Base-by-base conservation (phyloP, 805 yeast species). In the Lipomyces oligophaga region DNA sequence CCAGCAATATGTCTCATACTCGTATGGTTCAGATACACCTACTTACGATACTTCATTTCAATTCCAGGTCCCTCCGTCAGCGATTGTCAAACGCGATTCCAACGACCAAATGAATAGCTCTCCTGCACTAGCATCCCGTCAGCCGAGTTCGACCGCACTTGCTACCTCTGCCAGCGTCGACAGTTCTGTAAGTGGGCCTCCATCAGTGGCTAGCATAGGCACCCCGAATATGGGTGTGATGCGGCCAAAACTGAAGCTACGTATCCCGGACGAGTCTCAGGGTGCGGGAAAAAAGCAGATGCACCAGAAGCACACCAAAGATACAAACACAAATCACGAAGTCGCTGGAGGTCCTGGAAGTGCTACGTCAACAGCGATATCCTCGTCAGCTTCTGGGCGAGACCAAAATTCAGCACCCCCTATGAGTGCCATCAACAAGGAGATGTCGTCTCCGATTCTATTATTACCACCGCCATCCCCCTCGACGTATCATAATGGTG, bases 191-290 rank as follows among this genome's bases (percentile, higher is more conserved):
- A 21, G 42, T 28, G 36, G 30, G 22, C 11, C 49, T 13, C 16
- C 56, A 16, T 7, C 45, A n/a, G 16, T 24, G 15, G 34, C 31
- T 22, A 13, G 22, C 21, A 30, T 25, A 3, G 33, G 41, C 33
- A 15, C 34, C 13, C n/a, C 41, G 27, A 28, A 41, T n/a, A n/a
- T n/a, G n/a, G n/a, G n/a, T n/a, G n/a, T n/a, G 19, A 26, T 54
- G 45, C 55, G 69, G 34, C 72, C 72, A 4, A 66, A 66, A 40
- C 60, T 67, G 10, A 68, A 64, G 49, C 68, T 67, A 8, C 65
- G 63, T 35, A 67, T 67, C 32, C 71, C 71, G n/a, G 45, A 57
- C 41, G 43, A 58, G 42, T 34, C 27, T 34, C 15, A 24, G 34
- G 31, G 18, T 18, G 35, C 7, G 22, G 33, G 5, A 38, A 45